Evolutionary conservation across 768 basidiomycete genomes (phyloP), one percentile per base, ranked within the genome.

Genomic region (Boletus speciosus): DNA sequence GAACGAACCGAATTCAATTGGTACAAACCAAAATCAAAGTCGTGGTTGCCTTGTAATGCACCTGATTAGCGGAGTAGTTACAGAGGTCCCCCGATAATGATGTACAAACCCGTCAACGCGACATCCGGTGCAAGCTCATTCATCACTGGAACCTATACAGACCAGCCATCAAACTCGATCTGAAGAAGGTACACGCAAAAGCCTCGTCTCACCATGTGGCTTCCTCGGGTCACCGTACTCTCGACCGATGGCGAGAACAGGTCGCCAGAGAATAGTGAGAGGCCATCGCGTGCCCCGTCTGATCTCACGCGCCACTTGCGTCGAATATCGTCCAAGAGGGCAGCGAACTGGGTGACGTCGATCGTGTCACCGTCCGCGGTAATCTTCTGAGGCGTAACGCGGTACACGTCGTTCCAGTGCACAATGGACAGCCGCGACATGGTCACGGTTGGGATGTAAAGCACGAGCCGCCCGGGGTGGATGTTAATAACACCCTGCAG

Each of bases 201-300:
- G 15, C 19, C 36, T 6, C 4, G 19, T 61, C 76, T 51, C 60
- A 90, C 92, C 91, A 93, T 91, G 81, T 93, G 92, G 62, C 86
- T 90, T 44, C 93, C 93, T 67, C 93, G 77, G 6, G 93, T 93
- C 35, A 96, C 85, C 5, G 88, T 85, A 58, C 86, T 90, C 71
- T 95, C 93, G 1, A 90, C 78, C 1, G 88, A 90, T 0, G 93
- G 93, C 23, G 88, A 85, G 68, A 95, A 95, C 11, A 92, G 75
- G 68, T 96, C 93, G 8, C 93, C 93, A 35, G 90, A 93, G 70
- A 95, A 97, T 5, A 97, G 71, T 0, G 86, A 76, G 8, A 97
- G 73, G 0, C 93, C 93, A 62, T 92, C 87, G 58, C 75, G 76
- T 45, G 74, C 71, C 6, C 80, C 79, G 57, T 83, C 80, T 37